Base-by-base conservation (phyloP, 495 filamentous ascomycete species). In the Annulohypoxylon moriforme region DNA sequence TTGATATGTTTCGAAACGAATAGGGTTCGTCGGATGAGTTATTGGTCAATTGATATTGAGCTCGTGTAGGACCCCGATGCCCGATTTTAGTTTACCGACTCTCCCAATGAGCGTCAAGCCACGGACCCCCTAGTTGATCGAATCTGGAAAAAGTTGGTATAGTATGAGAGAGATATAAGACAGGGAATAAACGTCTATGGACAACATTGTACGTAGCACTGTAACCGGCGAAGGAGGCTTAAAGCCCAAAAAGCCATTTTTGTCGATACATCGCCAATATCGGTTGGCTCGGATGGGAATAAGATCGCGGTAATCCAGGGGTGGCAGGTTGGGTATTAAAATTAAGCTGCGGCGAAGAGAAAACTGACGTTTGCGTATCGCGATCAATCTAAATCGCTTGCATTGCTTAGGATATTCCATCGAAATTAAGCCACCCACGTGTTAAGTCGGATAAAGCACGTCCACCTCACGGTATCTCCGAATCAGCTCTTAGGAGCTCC, bases 1-100 rank as follows among this genome's bases (percentile, higher is more conserved):
- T 68, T 29, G 53, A 63, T 57, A 69, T 69, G 71, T 73, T 73
- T 73, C 50, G 62, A 73, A 69, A 73, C 71, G 24, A 18, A 57
- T 31, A 59, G 40, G 36, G 47, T 42, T 29, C 27, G 34, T 65
- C 55, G 22, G 47, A 14, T 20, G n/a, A 16, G 6, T 55, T n/a
- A 49, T 69, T 69, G 66, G 66, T 44, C 61, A 60, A 66, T 66
- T 56, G 31, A 46, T 29, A 53, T 20, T 36, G 52, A 62, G 33
- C 58, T 67, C 56, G 67, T 69, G 67, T 62, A 59, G 27, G 53
- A 52, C 50, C 67, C 53, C 57, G 67, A 38, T 42, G 67, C 38
- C 33, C 33, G 63, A 64, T 64, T 58, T 56, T 46, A 44, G 49
- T 31, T 22, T 29, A 63, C 44, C 58, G 44, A 50, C 60, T 36